Evolutionary conservation across 768 basidiomycete species (phyloP).

Genomic region (Amanita fuliginea): DNA sequence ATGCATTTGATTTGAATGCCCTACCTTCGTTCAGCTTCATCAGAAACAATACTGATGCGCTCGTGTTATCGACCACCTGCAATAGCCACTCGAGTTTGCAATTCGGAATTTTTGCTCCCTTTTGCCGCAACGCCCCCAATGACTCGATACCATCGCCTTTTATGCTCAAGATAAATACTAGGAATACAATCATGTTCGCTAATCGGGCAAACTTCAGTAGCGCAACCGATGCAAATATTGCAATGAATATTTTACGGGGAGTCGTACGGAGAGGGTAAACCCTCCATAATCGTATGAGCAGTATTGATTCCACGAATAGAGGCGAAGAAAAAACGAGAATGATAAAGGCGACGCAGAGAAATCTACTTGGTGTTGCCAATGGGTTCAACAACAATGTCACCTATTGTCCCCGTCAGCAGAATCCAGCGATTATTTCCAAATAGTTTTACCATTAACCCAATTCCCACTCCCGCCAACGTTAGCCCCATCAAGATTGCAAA

Average conservation of each 20-base stretch:
- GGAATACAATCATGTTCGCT: constrained; percentile 8
- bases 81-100: constrained; percentile 13
- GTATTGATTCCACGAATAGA: constrained; percentile 15
- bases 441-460: constrained; percentile 7
- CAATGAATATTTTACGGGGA: constrained; percentile 2
- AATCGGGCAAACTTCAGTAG: constrained; percentile 12
- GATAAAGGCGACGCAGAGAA: constrained; percentile 4
- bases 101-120: background rate
- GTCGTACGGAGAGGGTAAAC: constrained; percentile 11
- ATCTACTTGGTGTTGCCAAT: background rate
- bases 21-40: constrained; percentile 8
- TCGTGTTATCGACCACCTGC: constrained; percentile 11
- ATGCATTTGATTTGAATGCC: background rate
- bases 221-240: constrained; percentile 10
- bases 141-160: background rate
- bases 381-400: constrained; percentile 1
- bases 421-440: background rate
- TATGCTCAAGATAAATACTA: constrained; percentile 1
- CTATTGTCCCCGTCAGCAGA: background rate
- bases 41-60: constrained; percentile 12
- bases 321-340: constrained; percentile 8
- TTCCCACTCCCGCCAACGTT: background rate
- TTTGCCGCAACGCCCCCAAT: background rate
- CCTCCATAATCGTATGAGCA: constrained; percentile 13
- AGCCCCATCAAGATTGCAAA: constrained; percentile 13